phyloP scores from a whole-genome alignment of 75 land plant species.

The Pinus taeda region DNA sequence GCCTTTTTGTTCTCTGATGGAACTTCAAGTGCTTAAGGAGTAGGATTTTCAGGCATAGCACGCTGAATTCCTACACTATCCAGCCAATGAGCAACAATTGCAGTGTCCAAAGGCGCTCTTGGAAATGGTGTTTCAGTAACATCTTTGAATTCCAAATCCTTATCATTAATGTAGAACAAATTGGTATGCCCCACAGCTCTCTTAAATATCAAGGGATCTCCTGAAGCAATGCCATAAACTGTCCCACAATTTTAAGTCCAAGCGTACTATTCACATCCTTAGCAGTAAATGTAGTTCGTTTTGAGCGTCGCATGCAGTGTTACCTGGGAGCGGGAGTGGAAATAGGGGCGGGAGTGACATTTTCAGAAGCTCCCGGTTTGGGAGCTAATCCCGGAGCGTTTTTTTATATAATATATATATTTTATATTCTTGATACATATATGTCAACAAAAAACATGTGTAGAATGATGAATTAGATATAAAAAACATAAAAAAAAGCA shows the following conservation, averaged over 20 bases:
- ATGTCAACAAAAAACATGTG: too few relatives aligned
- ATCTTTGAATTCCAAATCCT: constrained; percentile 88
- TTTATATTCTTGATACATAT: too few relatives aligned
- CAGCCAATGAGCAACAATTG: constrained; percentile 91
- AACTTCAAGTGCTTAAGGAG: constrained; percentile 50
- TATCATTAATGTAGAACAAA: constrained; percentile 93
- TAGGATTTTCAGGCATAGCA: constrained; percentile 95
- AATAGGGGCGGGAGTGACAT: too few relatives aligned
- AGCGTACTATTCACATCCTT: too few relatives aligned
- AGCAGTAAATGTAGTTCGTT: too few relatives aligned
- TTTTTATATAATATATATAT: too few relatives aligned
- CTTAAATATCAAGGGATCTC: constrained; percentile 83
- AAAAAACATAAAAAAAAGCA: too few relatives aligned
- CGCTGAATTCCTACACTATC: constrained; percentile 98
- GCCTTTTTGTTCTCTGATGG: constrained; percentile 51
- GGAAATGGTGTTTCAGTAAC: constrained; percentile 94
- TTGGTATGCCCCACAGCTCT: constrained; percentile 88
- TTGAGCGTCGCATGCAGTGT: too few relatives aligned
- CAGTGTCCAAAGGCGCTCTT: constrained; percentile 86
- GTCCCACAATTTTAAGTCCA: constrained; percentile 25
- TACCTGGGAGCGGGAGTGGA: too few relatives aligned
- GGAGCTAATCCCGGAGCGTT: too few relatives aligned
- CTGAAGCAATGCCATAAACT: constrained; percentile 90
- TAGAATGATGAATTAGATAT: too few relatives aligned
- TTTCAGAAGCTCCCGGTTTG: too few relatives aligned